Evolutionary conservation across 768 basidiomycete species (phyloP).

Genomic region (Glaciozyma antarctica): DNA sequence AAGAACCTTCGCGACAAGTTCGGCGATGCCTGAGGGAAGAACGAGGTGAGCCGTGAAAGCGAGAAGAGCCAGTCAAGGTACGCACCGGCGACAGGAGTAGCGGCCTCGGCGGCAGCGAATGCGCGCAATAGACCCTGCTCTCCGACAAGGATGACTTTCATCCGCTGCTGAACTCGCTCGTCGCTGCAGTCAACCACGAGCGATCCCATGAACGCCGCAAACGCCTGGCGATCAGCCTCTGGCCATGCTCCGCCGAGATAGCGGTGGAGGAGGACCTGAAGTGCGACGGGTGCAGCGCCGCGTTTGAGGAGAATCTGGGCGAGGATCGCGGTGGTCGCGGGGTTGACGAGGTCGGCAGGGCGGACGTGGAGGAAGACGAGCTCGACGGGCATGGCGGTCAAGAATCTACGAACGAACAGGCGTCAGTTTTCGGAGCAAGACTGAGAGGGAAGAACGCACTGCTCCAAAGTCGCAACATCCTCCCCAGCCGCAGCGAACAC

Average conservation of each 20-base stretch:
- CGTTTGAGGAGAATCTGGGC: not conserved
- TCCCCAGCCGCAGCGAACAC: not conserved
- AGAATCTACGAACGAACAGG: not conserved
- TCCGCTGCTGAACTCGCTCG: not conserved
- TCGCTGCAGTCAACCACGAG: not conserved
- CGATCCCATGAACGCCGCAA: not conserved
- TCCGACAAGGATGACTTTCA: not conserved
- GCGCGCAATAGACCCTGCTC: constrained; percentile 3
- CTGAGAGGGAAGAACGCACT: not conserved
- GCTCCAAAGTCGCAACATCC: not conserved
- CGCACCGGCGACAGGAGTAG: not conserved
- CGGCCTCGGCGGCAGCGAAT: not conserved
- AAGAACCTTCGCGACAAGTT: not conserved
- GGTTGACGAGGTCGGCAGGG: not conserved
- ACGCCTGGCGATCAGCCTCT: not conserved
- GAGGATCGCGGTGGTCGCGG: not conserved
- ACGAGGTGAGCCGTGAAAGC: not conserved
- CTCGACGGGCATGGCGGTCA: not conserved
- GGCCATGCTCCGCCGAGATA: constrained; percentile 2
- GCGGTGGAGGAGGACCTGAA: constrained; percentile 18
- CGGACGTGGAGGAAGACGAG: constrained; percentile 19
- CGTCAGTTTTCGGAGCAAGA: not conserved
- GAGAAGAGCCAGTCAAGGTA: not conserved
- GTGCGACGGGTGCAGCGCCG: not conserved
- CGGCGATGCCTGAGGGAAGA: not conserved